These are phyloP conservation scores for Trichoderma afroharzianum DNA, from an alignment of 2,329 filamentous ascomycete species.

Conservation along the genomic window DNA sequence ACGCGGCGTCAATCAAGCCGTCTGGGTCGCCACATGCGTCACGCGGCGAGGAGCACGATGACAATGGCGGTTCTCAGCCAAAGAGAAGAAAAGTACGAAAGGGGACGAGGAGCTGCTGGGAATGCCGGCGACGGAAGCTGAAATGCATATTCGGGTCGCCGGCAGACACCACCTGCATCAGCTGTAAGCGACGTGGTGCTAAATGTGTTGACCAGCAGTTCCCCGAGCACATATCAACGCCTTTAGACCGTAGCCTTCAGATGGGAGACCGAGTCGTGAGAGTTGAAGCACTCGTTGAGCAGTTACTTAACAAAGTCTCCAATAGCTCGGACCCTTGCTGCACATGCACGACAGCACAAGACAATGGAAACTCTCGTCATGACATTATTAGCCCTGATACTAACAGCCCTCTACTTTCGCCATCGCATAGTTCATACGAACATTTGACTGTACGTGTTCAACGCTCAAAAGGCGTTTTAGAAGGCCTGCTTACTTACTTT, in stretches of 20 bases:
- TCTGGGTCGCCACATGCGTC: not conserved
- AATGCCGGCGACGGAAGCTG: conserved; percentile 55
- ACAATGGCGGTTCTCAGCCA: not conserved
- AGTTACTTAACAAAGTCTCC: conserved; percentile 21
- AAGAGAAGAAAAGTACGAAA: conserved; percentile 39
- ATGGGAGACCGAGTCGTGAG: conserved; percentile 32
- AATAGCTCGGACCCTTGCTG: not conserved
- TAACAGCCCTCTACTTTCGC: not conserved
- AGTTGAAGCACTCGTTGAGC: conserved; percentile 35
- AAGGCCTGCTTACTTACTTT: not conserved
- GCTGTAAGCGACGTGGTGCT: conserved; percentile 42
- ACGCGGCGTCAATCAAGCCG: not conserved
- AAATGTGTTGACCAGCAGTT: conserved; percentile 48
- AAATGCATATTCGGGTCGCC: conserved; percentile 43
- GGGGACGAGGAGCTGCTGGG: conserved; percentile 57
- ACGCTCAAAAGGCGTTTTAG: not conserved
- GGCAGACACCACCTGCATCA: conserved; percentile 39
- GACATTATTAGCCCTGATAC: not conserved
- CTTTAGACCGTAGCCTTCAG: conserved; percentile 19
- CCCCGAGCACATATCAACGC: conserved; percentile 30
- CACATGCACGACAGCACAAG: not conserved
- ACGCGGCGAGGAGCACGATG: not conserved
- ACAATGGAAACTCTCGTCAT: not conserved
- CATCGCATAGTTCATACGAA: not conserved
- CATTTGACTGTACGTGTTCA: not conserved